Percentiles rank a stretch among this genome's conserved stretches.
Conservation (phyloP, 768 basidiomycete species). For the Pleurotus citrinopileatus region DNA sequence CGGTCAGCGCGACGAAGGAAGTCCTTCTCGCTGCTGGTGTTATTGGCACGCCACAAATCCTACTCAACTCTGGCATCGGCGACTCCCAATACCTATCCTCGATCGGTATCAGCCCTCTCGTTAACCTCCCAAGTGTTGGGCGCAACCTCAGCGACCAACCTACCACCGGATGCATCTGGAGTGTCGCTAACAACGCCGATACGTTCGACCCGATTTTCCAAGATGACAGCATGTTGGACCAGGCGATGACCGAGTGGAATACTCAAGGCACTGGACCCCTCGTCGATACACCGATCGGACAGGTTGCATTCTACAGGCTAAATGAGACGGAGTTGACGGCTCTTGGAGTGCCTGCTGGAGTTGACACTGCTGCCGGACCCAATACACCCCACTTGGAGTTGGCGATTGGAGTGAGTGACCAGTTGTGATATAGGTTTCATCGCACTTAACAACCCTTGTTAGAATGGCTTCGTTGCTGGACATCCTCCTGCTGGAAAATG, state of each 20-base stretch:
- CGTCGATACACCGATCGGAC: neutral
- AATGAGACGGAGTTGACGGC: slow-evolving; percentile 11
- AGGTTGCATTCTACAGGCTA: slow-evolving; percentile 11
- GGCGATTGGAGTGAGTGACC: slow-evolving; percentile 29
- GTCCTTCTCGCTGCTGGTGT: slow-evolving; percentile 30
- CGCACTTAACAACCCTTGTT: neutral
- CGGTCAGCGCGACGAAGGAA: slow-evolving; percentile 23
- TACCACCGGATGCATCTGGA: neutral
- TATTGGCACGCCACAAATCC: slow-evolving; percentile 26
- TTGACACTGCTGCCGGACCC: slow-evolving; percentile 13
- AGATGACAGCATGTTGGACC: neutral
- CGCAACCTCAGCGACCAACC: slow-evolving; percentile 20
- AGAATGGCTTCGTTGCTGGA: slow-evolving; percentile 3
- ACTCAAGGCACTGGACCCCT: slow-evolving; percentile 16
- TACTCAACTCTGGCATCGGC: slow-evolving; percentile 26
- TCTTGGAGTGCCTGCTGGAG: slow-evolving; percentile 6
- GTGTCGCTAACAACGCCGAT: neutral
- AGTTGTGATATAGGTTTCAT: too few species aligned
- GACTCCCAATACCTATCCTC: slow-evolving; percentile 14
- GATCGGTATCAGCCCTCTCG: slow-evolving; percentile 14
- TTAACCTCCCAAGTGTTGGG: slow-evolving; percentile 19
- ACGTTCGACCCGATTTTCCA: slow-evolving; percentile 5
- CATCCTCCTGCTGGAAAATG: neutral
- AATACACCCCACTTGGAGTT: slow-evolving; percentile 20
- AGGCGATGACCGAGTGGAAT: slow-evolving; percentile 15